Evolutionary conservation across 202 grass and related monocot species (phyloP), one percentile per base, ranked within the genome.

Genomic region (Schoenoplectus tabernaemontani): DNA sequence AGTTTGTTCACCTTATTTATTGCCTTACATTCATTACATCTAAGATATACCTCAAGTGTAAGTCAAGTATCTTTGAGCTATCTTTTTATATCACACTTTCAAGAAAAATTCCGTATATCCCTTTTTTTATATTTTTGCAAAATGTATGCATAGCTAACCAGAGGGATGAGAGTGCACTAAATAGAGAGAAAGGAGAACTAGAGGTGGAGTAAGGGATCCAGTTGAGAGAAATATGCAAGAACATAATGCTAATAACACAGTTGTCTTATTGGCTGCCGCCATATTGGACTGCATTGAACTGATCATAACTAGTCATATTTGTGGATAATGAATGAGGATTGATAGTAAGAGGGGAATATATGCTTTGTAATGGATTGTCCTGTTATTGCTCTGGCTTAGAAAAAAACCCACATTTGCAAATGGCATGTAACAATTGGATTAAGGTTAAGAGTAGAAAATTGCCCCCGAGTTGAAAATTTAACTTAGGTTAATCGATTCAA

Each of bases 1-100:
- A 99, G 84, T 96, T 99, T 72, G 64, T 99, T 78, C 92, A 87
- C 63, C 85, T 99, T 77, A 84, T 99, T 82, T 99, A 96, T 81
- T 99, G 92, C 81, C 87, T 96, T 80, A 89, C 86, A 79, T 91
- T 99, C 83, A 82, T 91, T 89, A 87, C 90, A 28, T 91, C 90
- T 84, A 89, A 93, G 76, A 72, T 93, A 30, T 92, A 85, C 48
- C 89, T 96, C 79, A 99, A 99, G 69, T 88, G 92, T 99, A 87
- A 96, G n/a, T n/a, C n/a, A n/a, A n/a, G n/a, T n/a, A n/a, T n/a
- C n/a, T n/a, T n/a, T 72, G 64, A 74, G 46, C 26, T 54, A 53
- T 24, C 26, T 51, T n/a, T n/a, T n/a, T n/a, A n/a, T n/a, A n/a
- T n/a, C n/a, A n/a, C n/a, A n/a, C n/a, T n/a, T n/a, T n/a, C n/a